These are phyloP conservation scores for Diplodia intermedia DNA, from an alignment of 2,329 filamentous ascomycete genomes.

Conservation along the genomic window DNA sequence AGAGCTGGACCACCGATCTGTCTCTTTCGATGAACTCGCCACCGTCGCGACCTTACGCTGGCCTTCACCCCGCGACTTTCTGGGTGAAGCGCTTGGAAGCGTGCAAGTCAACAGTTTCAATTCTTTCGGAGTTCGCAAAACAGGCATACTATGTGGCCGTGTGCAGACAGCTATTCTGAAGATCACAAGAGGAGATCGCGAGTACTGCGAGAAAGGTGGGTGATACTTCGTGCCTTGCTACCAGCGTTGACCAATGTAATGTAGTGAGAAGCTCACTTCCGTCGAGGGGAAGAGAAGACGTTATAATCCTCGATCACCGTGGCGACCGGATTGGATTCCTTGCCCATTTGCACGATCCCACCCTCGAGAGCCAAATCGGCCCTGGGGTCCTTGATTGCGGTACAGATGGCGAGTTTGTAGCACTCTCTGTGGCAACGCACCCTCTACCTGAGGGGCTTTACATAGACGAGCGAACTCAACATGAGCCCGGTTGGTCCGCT, in stretches of 20 bases:
- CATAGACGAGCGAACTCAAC: background rate
- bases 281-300: background rate
- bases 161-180: background rate
- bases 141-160: background rate
- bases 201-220: background rate
- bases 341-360: background rate
- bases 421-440: background rate
- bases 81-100: background rate
- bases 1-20: background rate
- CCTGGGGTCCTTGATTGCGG: background rate
- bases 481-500: too few species aligned
- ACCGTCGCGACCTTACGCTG: background rate
- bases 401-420: background rate
- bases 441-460: background rate
- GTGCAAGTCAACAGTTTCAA: background rate
- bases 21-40: background rate
- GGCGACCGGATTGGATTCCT: background rate
- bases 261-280: background rate
- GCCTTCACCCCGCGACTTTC: background rate
- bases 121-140: background rate
- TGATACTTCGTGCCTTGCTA: rapidly evolving
- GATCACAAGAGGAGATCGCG: background rate
- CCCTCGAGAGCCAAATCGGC: background rate
- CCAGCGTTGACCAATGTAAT: rapidly evolving
- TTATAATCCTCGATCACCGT: background rate